A percentile compares a stretch with the other conserved stretches of the same genome.
phyloP scores from a whole-genome alignment of 495 filamentous ascomycete genomes.

The Durotheca rogersii region DNA sequence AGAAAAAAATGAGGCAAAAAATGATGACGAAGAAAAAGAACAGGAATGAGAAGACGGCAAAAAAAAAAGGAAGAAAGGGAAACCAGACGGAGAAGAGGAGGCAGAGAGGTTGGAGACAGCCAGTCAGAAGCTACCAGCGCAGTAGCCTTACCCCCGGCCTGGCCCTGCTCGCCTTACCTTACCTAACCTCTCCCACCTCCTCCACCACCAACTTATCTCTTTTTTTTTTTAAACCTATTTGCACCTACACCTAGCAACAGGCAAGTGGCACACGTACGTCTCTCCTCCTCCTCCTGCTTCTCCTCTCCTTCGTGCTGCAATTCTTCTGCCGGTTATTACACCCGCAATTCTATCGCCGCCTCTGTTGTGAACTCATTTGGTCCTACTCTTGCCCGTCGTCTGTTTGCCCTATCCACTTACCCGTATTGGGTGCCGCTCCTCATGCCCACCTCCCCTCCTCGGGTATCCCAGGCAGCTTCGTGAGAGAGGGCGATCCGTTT shows the following conservation, averaged over 20 bases:
- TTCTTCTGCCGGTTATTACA: no score
- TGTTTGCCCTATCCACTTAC: not conserved
- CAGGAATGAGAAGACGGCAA: no score
- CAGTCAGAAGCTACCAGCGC: not conserved
- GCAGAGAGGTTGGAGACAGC: not conserved
- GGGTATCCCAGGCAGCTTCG: conserved; percentile 10
- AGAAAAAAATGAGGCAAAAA: no score
- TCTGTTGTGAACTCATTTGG: no score
- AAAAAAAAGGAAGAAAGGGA: not conserved
- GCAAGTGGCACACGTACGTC: no score
- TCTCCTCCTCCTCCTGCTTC: no score
- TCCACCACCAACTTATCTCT: no score
- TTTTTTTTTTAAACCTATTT: no score
- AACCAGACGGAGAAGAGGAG: not conserved
- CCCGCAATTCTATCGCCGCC: no score
- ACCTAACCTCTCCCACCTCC: conserved; percentile 10
- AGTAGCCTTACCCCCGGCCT: conserved; percentile 19
- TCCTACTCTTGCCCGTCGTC: no score
- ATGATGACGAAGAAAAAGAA: no score
- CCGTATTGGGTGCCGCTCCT: conserved; percentile 7
- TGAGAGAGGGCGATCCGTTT: conserved; percentile 21
- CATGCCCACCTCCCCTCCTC: conserved; percentile 6
- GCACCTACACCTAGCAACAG: no score
- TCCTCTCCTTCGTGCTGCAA: not conserved
- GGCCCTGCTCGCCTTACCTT: not conserved